A percentile compares a stretch with the other conserved stretches of the same genome.
Evolutionary conservation across 805 yeast genomes (phyloP).

Genomic region (Ogataea philodendri): DNA sequence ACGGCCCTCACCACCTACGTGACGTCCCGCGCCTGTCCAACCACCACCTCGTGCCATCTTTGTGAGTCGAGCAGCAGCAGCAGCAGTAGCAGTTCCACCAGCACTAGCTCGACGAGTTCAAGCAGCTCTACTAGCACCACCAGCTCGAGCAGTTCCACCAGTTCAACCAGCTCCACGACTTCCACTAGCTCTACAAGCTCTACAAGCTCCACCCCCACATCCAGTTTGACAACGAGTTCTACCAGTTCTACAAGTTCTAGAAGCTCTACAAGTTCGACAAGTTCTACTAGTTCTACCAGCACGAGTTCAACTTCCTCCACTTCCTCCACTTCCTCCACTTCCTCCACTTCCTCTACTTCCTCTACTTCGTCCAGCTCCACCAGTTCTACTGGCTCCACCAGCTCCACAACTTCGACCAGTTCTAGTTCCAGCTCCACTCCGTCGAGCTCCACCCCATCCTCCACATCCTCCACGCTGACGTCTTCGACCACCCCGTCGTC

Average conservation of each 20-base stretch:
- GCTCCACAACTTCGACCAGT: constrained; percentile 18
- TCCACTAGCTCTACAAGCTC: constrained; percentile 2
- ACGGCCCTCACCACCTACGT: constrained; percentile 7
- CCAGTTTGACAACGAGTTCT: constrained; percentile 1
- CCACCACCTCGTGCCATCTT: constrained; percentile 6
- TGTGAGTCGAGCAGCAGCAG: constrained; percentile 1
- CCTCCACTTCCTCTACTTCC: constrained; percentile 12
- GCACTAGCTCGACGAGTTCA: constrained; percentile 8
- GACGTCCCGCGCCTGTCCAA: constrained; percentile 11
- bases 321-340: constrained; percentile 17
- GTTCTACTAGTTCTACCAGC: constrained; percentile 8
- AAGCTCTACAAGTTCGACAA: constrained; percentile 5
- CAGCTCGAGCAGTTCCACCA: constrained; percentile 4
- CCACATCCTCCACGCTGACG: constrained; percentile 19
- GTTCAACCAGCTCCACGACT: constrained; percentile 1
- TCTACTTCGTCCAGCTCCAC: constrained; percentile 11
- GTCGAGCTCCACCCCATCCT: too few relatives aligned
- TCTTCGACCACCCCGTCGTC: constrained; percentile 15
- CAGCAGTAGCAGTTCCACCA: constrained; percentile 1
- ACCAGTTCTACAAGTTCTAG: constrained; percentile 5
- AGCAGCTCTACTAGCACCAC: constrained; percentile 3
- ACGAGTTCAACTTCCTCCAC: constrained; percentile 10
- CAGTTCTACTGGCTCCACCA: constrained; percentile 16
- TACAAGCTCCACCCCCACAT: constrained; percentile 2
- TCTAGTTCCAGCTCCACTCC: constrained; percentile 9